Base-by-base conservation (phyloP, 2,329 filamentous ascomycete species). In the Fusarium cyanostomum region DNA sequence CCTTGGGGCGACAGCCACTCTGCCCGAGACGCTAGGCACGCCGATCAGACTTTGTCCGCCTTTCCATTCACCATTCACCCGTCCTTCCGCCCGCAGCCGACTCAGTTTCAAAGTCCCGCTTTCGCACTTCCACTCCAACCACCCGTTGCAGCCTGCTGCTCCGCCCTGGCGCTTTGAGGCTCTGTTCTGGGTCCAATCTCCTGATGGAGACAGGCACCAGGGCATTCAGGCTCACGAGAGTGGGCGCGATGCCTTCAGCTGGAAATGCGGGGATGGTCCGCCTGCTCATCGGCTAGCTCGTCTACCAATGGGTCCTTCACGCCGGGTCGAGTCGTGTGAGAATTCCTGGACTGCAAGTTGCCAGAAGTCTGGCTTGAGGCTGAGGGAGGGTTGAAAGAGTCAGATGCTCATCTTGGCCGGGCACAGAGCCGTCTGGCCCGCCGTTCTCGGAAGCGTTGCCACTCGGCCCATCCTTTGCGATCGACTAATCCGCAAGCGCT, bases 371-470 rank as follows among this genome's bases (percentile, higher is more conserved):
- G 38, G 16, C 27, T 34, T 52, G 56, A 63, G 49, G 62, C 56
- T 61, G 52, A 65, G 41, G 37, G 56, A 39, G 13, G 27, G 28
- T 56, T 44, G 46, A 30, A 41, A 54, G 64, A 67, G 58, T 67
- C 57, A 68, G 61, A 63, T 43, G 51, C 10, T 41, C 42, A 38
- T 16, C 43, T 18, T 12, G 28, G 31, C 50, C 58, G 16, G 21
- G 21, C 21, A 21, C 13, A 5, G 27, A 7, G 9, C 31, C 18
- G 31, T 26, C 16, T 26, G n/a, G 39, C 24, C 43, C 56, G 56
- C 66, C 66, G 66, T 67, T 68, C 46, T 68, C 62, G 65, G 65
- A 68, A 43, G 42, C 26, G 39, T 52, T 39, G 62, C 59, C 65
- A 68, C 54, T 38, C 33, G 52, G 59, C 43, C 37, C 7, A 43